phyloP scores from a whole-genome alignment of 1,139 yeast genomes.

The Lodderomyces oxycetoniae region DNA sequence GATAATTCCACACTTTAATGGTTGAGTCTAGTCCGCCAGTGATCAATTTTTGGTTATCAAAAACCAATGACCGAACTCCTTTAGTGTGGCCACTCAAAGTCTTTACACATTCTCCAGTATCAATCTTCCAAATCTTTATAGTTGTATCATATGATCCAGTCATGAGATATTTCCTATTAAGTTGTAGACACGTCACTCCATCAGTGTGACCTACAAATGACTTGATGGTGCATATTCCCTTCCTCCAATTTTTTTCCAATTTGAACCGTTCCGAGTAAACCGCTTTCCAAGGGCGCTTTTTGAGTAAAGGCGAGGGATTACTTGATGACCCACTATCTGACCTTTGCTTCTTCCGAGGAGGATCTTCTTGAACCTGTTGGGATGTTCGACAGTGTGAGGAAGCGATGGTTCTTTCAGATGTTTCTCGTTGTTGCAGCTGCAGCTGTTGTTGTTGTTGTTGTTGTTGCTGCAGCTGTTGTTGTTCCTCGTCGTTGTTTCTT shows the following conservation, averaged over 20 bases:
- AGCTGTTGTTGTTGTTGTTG: constrained; percentile 3
- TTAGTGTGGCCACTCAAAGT: constrained; percentile 78
- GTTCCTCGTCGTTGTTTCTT: constrained; percentile 17
- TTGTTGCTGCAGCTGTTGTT: constrained; percentile 2
- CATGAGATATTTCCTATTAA: constrained; percentile 68
- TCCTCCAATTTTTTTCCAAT: constrained; percentile 93
- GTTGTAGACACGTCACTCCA: constrained; percentile 82
- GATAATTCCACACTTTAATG: constrained; percentile 92
- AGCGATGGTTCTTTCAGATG: neutral
- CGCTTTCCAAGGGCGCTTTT: constrained; percentile 84
- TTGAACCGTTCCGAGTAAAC: constrained; percentile 87
- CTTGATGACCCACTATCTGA: constrained; percentile 3
- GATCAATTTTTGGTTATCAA: constrained; percentile 83
- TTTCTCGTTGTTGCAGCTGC: constrained; percentile 2
- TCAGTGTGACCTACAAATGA: constrained; percentile 82
- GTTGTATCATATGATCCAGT: constrained; percentile 92
- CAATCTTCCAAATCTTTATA: constrained; percentile 84
- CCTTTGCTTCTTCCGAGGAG: constrained; percentile 6
- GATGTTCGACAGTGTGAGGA: neutral
- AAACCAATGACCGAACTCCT: constrained; percentile 78
- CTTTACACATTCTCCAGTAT: constrained; percentile 70
- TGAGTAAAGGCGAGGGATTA: constrained; percentile 14
- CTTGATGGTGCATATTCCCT: constrained; percentile 61
- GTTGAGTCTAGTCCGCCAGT: constrained; percentile 91
- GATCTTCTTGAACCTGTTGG: constrained; percentile 4